Evolutionary conservation across 495 filamentous ascomycete genomes (phyloP), one percentile per base, ranked within the genome.

Genomic region (Astrothelium macrocarpum): DNA sequence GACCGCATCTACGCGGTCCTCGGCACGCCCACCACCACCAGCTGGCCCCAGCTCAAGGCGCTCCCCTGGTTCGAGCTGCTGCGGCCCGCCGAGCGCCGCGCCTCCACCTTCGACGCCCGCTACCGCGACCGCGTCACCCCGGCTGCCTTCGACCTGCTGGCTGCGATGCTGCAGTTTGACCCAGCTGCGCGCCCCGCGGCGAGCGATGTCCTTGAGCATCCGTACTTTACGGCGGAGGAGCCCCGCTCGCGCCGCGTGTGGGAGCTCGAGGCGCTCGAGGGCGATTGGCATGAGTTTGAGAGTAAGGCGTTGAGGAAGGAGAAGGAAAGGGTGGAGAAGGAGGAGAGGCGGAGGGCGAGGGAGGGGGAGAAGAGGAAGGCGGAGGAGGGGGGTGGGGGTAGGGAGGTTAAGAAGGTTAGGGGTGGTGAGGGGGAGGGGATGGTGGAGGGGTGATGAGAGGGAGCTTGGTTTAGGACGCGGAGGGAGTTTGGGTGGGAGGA

Each of bases 201-300:
- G 9, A 83, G 87, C 53, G 86, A 96, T 66, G 89, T 96, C 26
- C 79, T 99, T 31, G 82, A 89, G 69, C 92, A 97, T 76, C 82
- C 87, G 25, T 99, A 97, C 76, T 99, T 97, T 71, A 82, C 80
- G 25, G 80, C 79, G 60, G 94, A 97, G 75, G 86, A 92, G 70
- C 95, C 95, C 32, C 72, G 77, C 56, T 79, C 93, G 64, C 82
- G 83, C 66, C 88, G 91, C 69, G 90, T 91, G 59, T 77, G 86
- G 69, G 94, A 95, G 88, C 80, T 99, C 62, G 83, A 87, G 65
- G 81, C 89, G 66, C 81, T 97, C 26, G 83, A 91, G 71, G 95
- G 95, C 45, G 95, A 99, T 68, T 99, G 95, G 95, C 95, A 99
- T 69, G 95, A 99, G 71, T 96, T 97, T 71, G 95, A 99, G 78